Base-by-base conservation (phyloP, 1,284 basidiomycete genomes). In the Ustilago cynodontis region DNA sequence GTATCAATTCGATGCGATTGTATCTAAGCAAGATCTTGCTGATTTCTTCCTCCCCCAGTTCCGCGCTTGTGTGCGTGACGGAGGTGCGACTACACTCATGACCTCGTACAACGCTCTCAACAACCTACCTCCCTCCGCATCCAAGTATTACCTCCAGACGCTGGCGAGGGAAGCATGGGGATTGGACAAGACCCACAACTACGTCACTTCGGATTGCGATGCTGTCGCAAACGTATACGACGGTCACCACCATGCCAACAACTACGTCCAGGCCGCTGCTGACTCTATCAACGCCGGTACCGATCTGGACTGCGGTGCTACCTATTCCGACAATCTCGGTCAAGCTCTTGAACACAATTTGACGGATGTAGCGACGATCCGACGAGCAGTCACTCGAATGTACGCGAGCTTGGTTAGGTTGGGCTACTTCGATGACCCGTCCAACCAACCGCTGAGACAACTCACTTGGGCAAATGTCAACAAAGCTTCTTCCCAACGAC, bases 31-130 rank as follows among this genome's bases (percentile, higher is more conserved):
- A 57, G 67, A 70, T 49, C 58, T 70, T 4, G 52, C 61, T 22
- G 67, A 70, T n/a, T 70, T 70, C 31, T 56, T 51, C 26, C 51
- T 70, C 22, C 67, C 67, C 2, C 67, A 70, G 31, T 70, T 70
- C 67, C 51, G 67, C 1, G 67, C 67, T 3, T 70, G 67, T 20
- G 54, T 70, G 18, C 43, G 67, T 7, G 67, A 70, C 37, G 67
- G 54, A 4, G 57, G 53, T n/a, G 67, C 67, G 0, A 53, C 61
- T 1, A 65, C 62, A 4, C 53, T 70, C 20, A 70, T 70, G 67
- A 64, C 67, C 0, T 51, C 45, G 10, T 70, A 70, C 53, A 70
- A 70, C 16, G 67, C 67, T 1, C 57, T 70, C 39, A 70, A 70
- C 53, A 41, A 53, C 26, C 61, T 70, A 3, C 67, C 67, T 1